phyloP scores from a whole-genome alignment of 768 basidiomycete genomes.

The Rhizopogon rudus region DNA sequence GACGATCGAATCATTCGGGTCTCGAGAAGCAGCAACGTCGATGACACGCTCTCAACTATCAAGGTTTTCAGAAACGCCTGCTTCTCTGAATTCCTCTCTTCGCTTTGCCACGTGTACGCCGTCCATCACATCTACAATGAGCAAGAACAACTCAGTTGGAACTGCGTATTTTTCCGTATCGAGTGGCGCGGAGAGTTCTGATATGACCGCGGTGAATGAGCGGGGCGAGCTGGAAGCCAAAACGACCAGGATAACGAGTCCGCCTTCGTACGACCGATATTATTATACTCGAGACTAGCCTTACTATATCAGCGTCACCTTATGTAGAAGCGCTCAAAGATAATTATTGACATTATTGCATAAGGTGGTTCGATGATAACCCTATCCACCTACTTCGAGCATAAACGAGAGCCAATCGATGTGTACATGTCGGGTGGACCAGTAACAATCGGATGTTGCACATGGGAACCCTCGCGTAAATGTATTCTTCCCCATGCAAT shows the following conservation, averaged over 20 bases:
- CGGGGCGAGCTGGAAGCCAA: conserved; percentile 20
- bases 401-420: neutral
- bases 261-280: conserved; percentile 9
- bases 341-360: neutral
- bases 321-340: neutral
- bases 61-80: conserved; percentile 10
- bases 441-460: neutral
- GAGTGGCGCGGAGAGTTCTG: conserved; percentile 12
- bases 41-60: conserved; percentile 28
- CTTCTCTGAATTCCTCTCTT: conserved; percentile 21
- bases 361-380: neutral
- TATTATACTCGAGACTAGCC: conserved; percentile 7
- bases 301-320: neutral
- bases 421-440: neutral
- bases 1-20: conserved; percentile 75
- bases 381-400: neutral
- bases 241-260: neutral
- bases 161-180: conserved; percentile 23
- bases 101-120: conserved; percentile 13
- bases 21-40: conserved; percentile 40
- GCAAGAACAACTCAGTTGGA: conserved; percentile 11
- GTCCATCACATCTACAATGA: neutral
- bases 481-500: no score
- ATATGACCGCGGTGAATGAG: conserved; percentile 17
- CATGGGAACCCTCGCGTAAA: no score